These are phyloP conservation scores for Stephanocyclus meneghinianus DNA, from an alignment of 352 stramenopile genomes.

Conservation along the genomic window DNA sequence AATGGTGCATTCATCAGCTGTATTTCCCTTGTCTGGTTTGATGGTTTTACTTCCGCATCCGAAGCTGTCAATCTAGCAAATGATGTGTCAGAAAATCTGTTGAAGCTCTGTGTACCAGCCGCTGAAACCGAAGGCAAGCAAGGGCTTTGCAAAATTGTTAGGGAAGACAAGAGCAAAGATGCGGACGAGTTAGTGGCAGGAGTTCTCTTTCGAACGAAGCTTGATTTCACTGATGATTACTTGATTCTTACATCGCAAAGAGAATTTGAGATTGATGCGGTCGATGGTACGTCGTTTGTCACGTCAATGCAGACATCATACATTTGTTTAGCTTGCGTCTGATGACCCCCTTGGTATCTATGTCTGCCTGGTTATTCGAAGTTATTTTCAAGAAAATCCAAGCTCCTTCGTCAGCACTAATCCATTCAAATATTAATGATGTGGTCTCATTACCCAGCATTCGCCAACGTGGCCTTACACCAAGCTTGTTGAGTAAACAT, in stretches of 20 bases:
- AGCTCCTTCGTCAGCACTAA: constrained; percentile 1
- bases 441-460: neutral
- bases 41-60: constrained; percentile 33
- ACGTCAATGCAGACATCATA: neutral
- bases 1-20: constrained; percentile 21
- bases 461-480: constrained; percentile 13
- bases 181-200: constrained; percentile 17
- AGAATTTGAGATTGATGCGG: constrained; percentile 26
- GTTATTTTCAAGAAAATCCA: constrained; percentile 20
- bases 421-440: neutral
- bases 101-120: constrained; percentile 16
- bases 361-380: constrained; percentile 7
- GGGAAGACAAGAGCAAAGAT: neutral
- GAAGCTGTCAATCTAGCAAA: constrained; percentile 23
- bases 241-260: constrained; percentile 24
- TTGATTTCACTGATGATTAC: constrained; percentile 35
- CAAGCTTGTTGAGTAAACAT: constrained; percentile 30
- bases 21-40: constrained; percentile 34
- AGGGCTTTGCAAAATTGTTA: constrained; percentile 19
- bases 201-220: constrained; percentile 27
- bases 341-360: neutral
- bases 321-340: neutral
- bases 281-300: constrained; percentile 28
- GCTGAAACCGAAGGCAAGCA: constrained; percentile 1
- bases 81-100: constrained; percentile 21